A percentile compares a stretch with the other conserved stretches of the same genome.
Evolutionary conservation across 2,329 filamentous ascomycete species (phyloP).

Genomic region (Chaetomiaceae sp.): DNA sequence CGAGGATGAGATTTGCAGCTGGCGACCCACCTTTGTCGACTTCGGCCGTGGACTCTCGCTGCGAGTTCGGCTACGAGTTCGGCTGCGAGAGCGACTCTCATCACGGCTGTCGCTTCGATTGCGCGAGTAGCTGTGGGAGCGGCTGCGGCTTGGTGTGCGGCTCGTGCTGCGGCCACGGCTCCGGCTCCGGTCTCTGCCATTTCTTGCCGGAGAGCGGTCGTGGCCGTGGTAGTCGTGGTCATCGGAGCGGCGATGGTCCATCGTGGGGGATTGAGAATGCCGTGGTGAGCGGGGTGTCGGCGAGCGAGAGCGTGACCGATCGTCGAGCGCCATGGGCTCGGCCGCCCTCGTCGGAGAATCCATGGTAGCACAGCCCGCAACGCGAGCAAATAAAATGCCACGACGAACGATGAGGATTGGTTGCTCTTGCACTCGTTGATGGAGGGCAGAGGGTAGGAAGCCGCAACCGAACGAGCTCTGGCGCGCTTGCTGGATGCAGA

Average conservation of each 20-base stretch:
- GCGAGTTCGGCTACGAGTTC: no score
- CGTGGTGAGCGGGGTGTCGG: conserved; percentile 17
- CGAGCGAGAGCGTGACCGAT: conserved; percentile 22
- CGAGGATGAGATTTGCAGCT: no score
- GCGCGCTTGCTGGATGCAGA: conserved; percentile 6
- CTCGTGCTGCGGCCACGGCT: conserved; percentile 30
- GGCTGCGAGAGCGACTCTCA: conserved; percentile 30
- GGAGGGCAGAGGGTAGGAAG: not conserved
- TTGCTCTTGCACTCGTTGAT: not conserved
- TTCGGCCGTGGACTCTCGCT: conserved; percentile 38
- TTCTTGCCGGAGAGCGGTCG: conserved; percentile 34
- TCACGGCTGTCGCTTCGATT: conserved; percentile 33
- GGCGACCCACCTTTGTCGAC: conserved; percentile 49
- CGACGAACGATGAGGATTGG: not conserved
- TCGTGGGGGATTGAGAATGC: conserved; percentile 31
- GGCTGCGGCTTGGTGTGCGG: conserved; percentile 30
- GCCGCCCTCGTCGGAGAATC: conserved; percentile 20
- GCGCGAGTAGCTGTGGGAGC: conserved; percentile 33
- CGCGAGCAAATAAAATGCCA: conserved; percentile 2
- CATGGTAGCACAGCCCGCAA: conserved; percentile 15
- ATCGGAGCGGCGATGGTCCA: conserved; percentile 14
- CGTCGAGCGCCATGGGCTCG: conserved; percentile 19
- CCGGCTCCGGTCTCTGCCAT: conserved; percentile 34
- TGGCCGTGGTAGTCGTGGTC: conserved; percentile 23
- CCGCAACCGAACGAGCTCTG: not conserved